A percentile compares a stretch with the other conserved stretches of the same genome.
phyloP scores from a whole-genome alignment of 202 grass and related monocot species.

The Saccharum hybrid region DNA sequence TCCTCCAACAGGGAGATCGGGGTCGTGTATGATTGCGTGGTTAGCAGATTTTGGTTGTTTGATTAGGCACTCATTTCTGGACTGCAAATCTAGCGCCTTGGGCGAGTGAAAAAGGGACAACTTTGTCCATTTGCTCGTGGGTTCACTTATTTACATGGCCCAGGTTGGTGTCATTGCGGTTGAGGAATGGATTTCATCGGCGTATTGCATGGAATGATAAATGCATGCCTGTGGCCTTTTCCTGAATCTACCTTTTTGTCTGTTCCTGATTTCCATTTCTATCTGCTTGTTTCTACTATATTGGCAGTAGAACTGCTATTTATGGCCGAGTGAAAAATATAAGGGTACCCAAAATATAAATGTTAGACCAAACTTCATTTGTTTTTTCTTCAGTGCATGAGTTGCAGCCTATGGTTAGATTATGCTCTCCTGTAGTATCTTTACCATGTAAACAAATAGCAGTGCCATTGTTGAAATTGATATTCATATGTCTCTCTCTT shows the following conservation, averaged over 20 bases:
- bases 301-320: background rate
- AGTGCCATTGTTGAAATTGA: background rate
- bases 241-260: background rate
- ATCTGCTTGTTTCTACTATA: background rate
- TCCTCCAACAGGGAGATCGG: background rate
- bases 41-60: background rate
- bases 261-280: background rate
- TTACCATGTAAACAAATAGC: background rate
- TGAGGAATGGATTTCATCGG: background rate
- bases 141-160: background rate
- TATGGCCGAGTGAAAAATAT: background rate
- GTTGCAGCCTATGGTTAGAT: background rate
- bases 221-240: background rate
- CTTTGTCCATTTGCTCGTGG: slow-evolving; percentile 4
- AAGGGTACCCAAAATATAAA: background rate
- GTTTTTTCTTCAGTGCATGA: background rate
- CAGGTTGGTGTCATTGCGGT: background rate
- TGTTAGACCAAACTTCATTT: background rate
- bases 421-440: background rate
- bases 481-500: background rate
- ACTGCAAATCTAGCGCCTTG: slow-evolving; percentile 8
- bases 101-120: background rate
- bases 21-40: background rate
- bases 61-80: background rate
- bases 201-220: background rate